Evolutionary conservation across 495 filamentous ascomycete genomes (phyloP).

Genomic region (Daldinia loculata): DNA sequence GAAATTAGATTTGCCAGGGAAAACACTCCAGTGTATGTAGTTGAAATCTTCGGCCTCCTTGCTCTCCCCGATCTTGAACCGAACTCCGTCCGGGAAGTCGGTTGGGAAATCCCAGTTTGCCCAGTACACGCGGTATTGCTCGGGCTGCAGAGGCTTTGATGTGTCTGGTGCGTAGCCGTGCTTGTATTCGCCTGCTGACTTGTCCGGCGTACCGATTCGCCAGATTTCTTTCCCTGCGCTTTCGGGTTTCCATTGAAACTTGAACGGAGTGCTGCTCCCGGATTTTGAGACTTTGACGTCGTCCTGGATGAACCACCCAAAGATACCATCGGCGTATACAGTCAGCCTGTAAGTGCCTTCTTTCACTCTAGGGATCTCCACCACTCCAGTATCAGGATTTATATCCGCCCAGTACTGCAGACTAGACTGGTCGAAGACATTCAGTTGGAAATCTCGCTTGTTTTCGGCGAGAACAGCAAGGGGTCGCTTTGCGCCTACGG

Average conservation of each 20-base stretch:
- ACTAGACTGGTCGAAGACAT: slow-evolving; percentile 53
- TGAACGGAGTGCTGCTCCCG: slow-evolving; percentile 1
- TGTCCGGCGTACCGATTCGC: slow-evolving; percentile 65
- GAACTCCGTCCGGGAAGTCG: slow-evolving; percentile 62
- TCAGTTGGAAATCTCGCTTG: slow-evolving; percentile 63
- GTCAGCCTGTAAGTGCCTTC: slow-evolving; percentile 63
- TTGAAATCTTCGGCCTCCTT: slow-evolving; percentile 57
- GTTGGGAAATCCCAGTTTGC: slow-evolving; percentile 61
- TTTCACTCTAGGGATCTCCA: slow-evolving; percentile 57
- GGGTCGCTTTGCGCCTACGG: slow-evolving; percentile 52
- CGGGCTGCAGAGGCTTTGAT: slow-evolving; percentile 57
- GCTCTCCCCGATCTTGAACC: slow-evolving; percentile 59
- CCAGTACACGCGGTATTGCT: slow-evolving; percentile 65
- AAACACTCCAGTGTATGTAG: slow-evolving; percentile 64
- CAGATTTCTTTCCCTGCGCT: slow-evolving; percentile 62
- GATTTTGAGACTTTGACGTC: slow-evolving; percentile 47
- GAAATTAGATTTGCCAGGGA: slow-evolving; percentile 52
- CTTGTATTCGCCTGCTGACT: slow-evolving; percentile 62
- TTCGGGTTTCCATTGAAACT: slow-evolving; percentile 57
- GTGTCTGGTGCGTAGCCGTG: slow-evolving; percentile 57
- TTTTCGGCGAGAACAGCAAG: slow-evolving; percentile 61
- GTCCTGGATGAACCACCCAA: slow-evolving; percentile 60
- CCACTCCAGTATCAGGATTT: slow-evolving; percentile 48
- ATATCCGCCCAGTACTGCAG: slow-evolving; percentile 67
- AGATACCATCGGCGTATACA: slow-evolving; percentile 63